phyloP scores from a whole-genome alignment of 208 protist species.

The Eutreptiella sp. region DNA sequence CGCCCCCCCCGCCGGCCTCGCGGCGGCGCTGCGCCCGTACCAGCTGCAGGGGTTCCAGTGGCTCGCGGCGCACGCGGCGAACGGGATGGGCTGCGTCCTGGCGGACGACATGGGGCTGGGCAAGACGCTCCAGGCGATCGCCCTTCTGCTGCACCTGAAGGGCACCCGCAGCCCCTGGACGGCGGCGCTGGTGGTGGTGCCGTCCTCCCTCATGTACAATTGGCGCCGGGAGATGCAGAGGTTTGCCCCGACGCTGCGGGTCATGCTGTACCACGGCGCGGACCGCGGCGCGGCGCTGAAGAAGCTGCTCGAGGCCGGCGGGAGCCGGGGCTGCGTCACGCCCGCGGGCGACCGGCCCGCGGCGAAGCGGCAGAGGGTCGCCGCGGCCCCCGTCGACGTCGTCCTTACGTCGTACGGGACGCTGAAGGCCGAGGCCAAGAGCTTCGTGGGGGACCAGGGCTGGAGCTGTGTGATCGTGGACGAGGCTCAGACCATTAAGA shows the following conservation, averaged over 20 bases:
- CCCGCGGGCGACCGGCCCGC: constrained; percentile 45
- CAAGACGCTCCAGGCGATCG: constrained; percentile 94
- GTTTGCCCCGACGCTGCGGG: constrained; percentile 88
- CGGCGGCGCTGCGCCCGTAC: constrained; percentile 87
- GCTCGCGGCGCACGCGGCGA: constrained; percentile 89
- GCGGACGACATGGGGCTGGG: constrained; percentile 99
- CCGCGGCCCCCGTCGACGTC: constrained; percentile 80
- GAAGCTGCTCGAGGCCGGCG: constrained; percentile 52
- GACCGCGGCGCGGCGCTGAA: constrained; percentile 69
- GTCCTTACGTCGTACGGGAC: constrained; percentile 96
- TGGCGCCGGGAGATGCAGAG: constrained; percentile 89
- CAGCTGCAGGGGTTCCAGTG: constrained; percentile 98
- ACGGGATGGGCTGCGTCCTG: constrained; percentile 95
- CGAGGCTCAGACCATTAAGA: constrained; percentile 96
- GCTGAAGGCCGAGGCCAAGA: constrained; percentile 72
- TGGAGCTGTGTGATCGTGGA: constrained; percentile 98
- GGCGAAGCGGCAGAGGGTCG: too few species aligned
- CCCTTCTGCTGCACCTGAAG: constrained; percentile 89
- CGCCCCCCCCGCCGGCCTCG: constrained; percentile 73
- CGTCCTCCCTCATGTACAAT: constrained; percentile 83
- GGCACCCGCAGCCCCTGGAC: constrained; percentile 74
- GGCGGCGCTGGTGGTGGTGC: constrained; percentile 88
- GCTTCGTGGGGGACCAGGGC: constrained; percentile 67
- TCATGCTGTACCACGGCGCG: constrained; percentile 85
- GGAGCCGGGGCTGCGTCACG: too few species aligned